Base-by-base conservation (phyloP, 2,329 filamentous ascomycete genomes). In the Dothideomycetes sp. region DNA sequence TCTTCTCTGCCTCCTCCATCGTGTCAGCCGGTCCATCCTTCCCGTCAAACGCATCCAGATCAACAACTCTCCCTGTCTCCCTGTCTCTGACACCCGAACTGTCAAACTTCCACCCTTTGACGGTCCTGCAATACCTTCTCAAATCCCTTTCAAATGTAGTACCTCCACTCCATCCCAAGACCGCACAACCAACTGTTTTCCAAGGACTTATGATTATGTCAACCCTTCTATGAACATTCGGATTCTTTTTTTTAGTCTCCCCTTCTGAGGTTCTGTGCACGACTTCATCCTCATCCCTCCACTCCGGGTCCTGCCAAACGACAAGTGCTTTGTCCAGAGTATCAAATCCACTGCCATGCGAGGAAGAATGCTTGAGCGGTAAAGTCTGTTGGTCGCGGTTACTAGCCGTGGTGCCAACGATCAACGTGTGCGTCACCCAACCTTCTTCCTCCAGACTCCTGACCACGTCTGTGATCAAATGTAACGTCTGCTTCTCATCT, bases 201-300 rank as follows among this genome's bases (percentile, higher is more conserved):
- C 89, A 95, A 0, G 88, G 86, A 16, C 78, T 79, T 46, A 96
- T 70, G 49, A 96, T 89, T 44, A 96, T 94, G 56, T 96, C 89
- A 1, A 96, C 88, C 32, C 89, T 73, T 15, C 87, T 76, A 56
- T 94, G 89, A 1, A 74, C 71, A 50, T 86, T 85, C 0, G 77
- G 72, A 45, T 87, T 88, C 53, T 73, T 75, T 2, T 62, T 59
- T 33, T 58, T 56, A 1, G 61, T 51, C 32, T 64, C 64, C 11
- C 44, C 57, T 1, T 53, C 54, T 43, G 61, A 61, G 0, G 55
- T 59, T 4, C 62, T n/a, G n/a, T n/a, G n/a, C n/a, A n/a, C n/a
- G n/a, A n/a, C n/a, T n/a, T n/a, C n/a, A n/a, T n/a, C n/a, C n/a
- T n/a, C n/a, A n/a, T n/a, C n/a, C n/a, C n/a, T n/a, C 57, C 64